These are phyloP conservation scores for Nicotiana tomentosiformis DNA, from an alignment of 257 asterid genomes.

Conservation along the genomic window DNA sequence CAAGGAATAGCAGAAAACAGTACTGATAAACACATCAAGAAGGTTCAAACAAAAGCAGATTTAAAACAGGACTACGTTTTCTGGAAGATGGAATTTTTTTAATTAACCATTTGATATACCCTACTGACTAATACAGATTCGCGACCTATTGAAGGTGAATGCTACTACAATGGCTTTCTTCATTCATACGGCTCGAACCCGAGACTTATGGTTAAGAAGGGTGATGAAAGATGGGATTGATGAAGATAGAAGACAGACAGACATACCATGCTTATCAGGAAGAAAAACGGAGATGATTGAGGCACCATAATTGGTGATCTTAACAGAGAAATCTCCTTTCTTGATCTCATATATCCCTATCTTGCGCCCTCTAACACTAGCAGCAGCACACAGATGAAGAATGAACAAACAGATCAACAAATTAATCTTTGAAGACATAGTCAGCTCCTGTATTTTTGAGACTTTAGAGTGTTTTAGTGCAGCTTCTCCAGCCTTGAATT, in stretches of 20 bases:
- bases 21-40: background rate
- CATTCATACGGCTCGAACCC: too few species aligned
- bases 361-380: background rate
- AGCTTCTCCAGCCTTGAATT: background rate
- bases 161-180: too few species aligned
- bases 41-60: too few species aligned
- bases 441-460: background rate
- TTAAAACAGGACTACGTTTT: too few species aligned
- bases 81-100: too few species aligned
- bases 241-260: background rate
- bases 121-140: too few species aligned
- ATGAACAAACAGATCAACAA: conserved; percentile 21
- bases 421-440: conserved; percentile 20
- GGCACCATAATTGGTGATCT: conserved; percentile 11
- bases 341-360: conserved; percentile 6
- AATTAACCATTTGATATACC: too few species aligned
- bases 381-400: conserved; percentile 2
- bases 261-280: conserved; percentile 15
- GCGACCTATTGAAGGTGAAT: too few species aligned
- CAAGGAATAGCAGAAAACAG: too few species aligned
- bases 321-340: conserved; percentile 12
- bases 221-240: background rate
- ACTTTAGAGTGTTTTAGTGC: background rate
- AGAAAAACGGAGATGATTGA: conserved; percentile 8
- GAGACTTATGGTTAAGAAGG: too few species aligned